Evolutionary conservation across 768 basidiomycete species (phyloP).

Genomic region (Clitopilus passeckerianus): DNA sequence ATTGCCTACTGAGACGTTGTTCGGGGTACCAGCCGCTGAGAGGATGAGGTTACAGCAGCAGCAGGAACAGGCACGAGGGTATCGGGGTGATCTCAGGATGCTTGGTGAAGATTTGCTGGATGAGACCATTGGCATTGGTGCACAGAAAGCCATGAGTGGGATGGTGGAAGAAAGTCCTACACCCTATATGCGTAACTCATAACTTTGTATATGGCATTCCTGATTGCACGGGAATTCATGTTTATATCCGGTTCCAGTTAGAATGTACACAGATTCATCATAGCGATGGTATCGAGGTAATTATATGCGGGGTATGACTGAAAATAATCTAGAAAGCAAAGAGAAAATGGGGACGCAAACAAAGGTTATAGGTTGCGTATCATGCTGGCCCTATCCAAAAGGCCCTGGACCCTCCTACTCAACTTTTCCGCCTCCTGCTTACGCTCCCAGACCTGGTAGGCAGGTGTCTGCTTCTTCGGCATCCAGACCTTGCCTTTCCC

Average conservation of each 20-base stretch:
- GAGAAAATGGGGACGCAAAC: constrained; percentile 1
- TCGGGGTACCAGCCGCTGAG: constrained; percentile 59
- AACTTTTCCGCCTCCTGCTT: constrained; percentile 73
- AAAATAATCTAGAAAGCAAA: constrained; percentile 1
- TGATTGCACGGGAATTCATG: neutral
- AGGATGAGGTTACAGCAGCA: constrained; percentile 23
- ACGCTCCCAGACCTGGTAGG: constrained; percentile 74
- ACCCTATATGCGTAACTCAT: constrained; percentile 26
- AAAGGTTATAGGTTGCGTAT: constrained; percentile 21
- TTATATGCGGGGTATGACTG: neutral
- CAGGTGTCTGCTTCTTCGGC: constrained; percentile 76
- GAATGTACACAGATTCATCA: neutral
- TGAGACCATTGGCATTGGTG: constrained; percentile 59
- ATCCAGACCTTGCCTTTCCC: constrained; percentile 55
- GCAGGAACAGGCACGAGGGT: constrained; percentile 11
- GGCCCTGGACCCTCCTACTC: constrained; percentile 60
- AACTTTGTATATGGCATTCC: neutral
- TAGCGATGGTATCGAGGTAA: neutral
- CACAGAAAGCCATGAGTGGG: constrained; percentile 42
- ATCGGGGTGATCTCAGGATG: constrained; percentile 40
- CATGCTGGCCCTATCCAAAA: constrained; percentile 61
- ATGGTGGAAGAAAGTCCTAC: constrained; percentile 64
- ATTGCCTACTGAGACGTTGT: constrained; percentile 60
- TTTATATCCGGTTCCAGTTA: neutral
- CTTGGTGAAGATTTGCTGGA: constrained; percentile 59